Evolutionary conservation across 345 rosid species (phyloP), one percentile per base, ranked within the genome.

Genomic region (Lumnitzera littorea): DNA sequence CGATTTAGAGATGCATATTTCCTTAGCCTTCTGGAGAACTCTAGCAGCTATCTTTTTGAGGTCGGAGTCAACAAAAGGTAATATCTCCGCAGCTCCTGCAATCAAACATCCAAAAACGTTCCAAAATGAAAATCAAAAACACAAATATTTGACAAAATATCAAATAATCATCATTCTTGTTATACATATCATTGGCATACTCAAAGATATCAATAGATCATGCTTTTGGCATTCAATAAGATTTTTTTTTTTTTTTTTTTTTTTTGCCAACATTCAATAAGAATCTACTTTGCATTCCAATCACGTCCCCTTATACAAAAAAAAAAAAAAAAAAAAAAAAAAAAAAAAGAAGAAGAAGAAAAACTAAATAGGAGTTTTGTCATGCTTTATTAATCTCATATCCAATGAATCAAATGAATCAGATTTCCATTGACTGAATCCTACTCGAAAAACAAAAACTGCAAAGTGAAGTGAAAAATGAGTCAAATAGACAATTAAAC

Each of bases 31-130:
- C 14, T 83, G 96, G 5, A 83, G 50, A 63, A 90, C 87, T 69
- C 72, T 79, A 24, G 85, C 79, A 50, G 96, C 91, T 0, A 64
- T 78, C 72, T 50, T 86, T 85, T 73, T 86, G 83, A 94, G 79
- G 79, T 88, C 96, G 2, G 86, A 53, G 13, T 94, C 97, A 62
- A 91, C 87, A 58, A 52, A 31, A 9, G 91, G 85, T 29, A 86
- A 55, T 65, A 88, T 79, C 50, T 86, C 99, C 0, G 86, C 92
- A 51, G 83, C 82, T 57, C 95, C 98, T 89, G 60, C 57, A 12
- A 54, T 47, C 31, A 20, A 2, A 53, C 24, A n/a, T 2, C 51
- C 13, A 20, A 46, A 8, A 8, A 49, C 52, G 20, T 12, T 36
- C 43, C 43, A 5, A 36, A 36, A 36, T 36, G 55, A 50, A 20